Evolutionary conservation across 768 basidiomycete genomes (phyloP), one percentile per base, ranked within the genome.

Genomic region (Tephrocybe sp.): DNA sequence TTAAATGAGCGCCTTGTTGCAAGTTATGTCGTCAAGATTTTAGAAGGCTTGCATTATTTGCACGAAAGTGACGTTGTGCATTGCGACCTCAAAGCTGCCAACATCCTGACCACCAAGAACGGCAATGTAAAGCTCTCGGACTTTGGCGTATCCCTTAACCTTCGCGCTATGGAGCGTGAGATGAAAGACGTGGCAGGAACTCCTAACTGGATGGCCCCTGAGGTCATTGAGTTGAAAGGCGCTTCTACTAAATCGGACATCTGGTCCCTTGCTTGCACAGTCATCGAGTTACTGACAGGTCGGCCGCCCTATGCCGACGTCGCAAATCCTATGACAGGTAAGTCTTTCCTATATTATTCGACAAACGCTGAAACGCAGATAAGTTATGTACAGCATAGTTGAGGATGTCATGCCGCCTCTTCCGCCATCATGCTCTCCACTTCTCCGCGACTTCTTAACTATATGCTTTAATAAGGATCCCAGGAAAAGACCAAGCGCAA

Each of bases 191-290:
- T 92, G 22, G 87, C 89, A 7, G 96, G 96, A 9, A 99, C 96
- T 9, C 96, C 96, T 12, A 96, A 98, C 62, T 99, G 96, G 96
- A 98, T 99, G 94, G 95, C 95, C 10, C 96, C 96, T 2, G 96
- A 99, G 68, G 91, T 98, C 45, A 98, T 99, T 55, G 87, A 93
- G 65, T 80, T 98, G 49, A 89, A 93, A 65, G 95, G 95, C 3
- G 91, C 96, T 7, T 88, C 90, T n/a, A 77, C 87, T 0, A 93
- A 93, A 60, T 87, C 91, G 22, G 94, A 97, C 64, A 95, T 97
- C 30, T 97, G 94, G 94, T 96, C 93, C 0, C 69, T 99, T 56
- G 96, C 85, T 1, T 97, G 95, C 63, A 98, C 96, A 3, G 84
- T 98, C 59, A 84, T 96, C 59, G 96, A 99, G 69, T 77, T 99